Percentiles rank a stretch among this genome's conserved stretches.
Evolutionary conservation across 306 rosid genomes (phyloP).

Genomic region (Cicer pinnatifidum): DNA sequence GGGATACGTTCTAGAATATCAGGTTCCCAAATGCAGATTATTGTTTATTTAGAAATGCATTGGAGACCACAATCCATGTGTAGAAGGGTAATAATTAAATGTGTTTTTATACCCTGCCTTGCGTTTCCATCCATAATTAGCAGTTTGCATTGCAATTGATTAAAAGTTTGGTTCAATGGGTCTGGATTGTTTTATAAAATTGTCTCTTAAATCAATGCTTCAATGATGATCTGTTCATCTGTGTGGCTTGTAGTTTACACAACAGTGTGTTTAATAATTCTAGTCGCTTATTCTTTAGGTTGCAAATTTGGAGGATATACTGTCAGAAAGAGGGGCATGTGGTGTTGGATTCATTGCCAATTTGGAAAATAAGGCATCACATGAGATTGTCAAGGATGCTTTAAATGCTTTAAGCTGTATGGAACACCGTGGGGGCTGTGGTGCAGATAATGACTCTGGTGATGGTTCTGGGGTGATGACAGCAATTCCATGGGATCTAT

Average conservation of each 20-base stretch:
- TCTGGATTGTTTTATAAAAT: constrained; percentile 29
- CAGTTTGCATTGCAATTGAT: constrained; percentile 36
- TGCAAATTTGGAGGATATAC: constrained; percentile 80
- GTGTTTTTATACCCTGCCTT: background rate
- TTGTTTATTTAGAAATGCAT: constrained; percentile 1
- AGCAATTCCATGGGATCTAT: constrained; percentile 88
- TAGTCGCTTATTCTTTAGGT: constrained; percentile 63
- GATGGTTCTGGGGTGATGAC: constrained; percentile 98
- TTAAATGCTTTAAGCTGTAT: constrained; percentile 91
- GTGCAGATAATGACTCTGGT: constrained; percentile 97
- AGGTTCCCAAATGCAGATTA: constrained; percentile 5
- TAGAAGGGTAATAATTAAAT: constrained; percentile 3
- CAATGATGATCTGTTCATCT: constrained; percentile 35
- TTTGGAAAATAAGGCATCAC: constrained; percentile 82
- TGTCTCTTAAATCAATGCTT: background rate
- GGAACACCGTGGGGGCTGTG: constrained; percentile 99
- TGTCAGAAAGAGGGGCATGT: constrained; percentile 97
- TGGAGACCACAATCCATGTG: constrained; percentile 12
- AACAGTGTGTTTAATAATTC: constrained; percentile 34
- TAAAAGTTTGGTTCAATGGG: constrained; percentile 19
- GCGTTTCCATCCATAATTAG: constrained; percentile 12
- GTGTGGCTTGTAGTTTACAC: constrained; percentile 44
- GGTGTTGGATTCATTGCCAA: constrained; percentile 99
- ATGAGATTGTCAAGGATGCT: constrained; percentile 80
- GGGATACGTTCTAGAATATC: constrained; percentile 31